Percentiles rank a stretch among this genome's conserved stretches.
Conservation (phyloP, 495 filamentous ascomycete genomes). For the Penicillium mononematosum region DNA sequence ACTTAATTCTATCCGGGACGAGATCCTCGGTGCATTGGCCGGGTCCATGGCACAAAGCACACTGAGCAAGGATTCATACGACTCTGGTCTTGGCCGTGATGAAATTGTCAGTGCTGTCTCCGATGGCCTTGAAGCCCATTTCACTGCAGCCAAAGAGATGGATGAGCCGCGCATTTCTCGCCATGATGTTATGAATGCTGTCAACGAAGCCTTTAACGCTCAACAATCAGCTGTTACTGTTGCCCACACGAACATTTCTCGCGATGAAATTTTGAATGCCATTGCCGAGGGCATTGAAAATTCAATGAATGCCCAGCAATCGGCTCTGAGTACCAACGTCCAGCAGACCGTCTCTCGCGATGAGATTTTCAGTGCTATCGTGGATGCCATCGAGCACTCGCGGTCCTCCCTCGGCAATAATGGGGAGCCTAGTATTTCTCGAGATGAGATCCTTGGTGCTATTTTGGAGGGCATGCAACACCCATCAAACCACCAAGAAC, state of each 20-base stretch:
- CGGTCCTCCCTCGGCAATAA: constrained; percentile 1
- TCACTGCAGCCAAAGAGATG: constrained; percentile 37
- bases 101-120: constrained; percentile 48
- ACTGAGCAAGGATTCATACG: constrained; percentile 46
- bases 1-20: constrained; percentile 37
- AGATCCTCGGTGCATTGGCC: constrained; percentile 41
- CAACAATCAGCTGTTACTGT: constrained; percentile 42
- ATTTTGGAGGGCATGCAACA: constrained; percentile 46
- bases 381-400: constrained; percentile 45
- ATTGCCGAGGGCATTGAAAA: constrained; percentile 41
- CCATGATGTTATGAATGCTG: constrained; percentile 52
- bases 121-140: constrained; percentile 44
- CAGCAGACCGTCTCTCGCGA: constrained; percentile 31
- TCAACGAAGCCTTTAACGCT: constrained; percentile 54
- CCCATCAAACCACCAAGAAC: constrained; percentile 21
- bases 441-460: constrained; percentile 48
- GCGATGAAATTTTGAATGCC: constrained; percentile 53
- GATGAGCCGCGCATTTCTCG: constrained; percentile 42
- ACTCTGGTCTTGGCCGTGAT: constrained; percentile 47
- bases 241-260: constrained; percentile 36
- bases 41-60: constrained; percentile 46
- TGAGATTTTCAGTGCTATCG: constrained; percentile 52
- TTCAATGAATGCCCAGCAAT: constrained; percentile 45
- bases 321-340: constrained; percentile 23
- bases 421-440: constrained; percentile 26